Evolutionary conservation across 768 basidiomycete genomes (phyloP), one percentile per base, ranked within the genome.

Genomic region (Boletus pseudo-olivaceus): DNA sequence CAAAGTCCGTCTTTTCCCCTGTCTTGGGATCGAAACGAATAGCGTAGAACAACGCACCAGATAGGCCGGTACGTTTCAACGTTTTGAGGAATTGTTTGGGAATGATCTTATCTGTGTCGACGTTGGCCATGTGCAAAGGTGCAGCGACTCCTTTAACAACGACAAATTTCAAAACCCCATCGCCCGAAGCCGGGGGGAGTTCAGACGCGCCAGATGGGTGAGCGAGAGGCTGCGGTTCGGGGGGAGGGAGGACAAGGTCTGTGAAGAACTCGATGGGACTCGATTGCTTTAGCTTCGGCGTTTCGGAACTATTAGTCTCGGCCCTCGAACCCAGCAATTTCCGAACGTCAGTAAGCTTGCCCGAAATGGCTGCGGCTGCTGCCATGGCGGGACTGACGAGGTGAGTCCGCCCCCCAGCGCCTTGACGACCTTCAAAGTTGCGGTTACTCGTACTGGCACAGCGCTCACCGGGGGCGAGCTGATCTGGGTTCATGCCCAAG

Each of bases 11-110:
- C 60, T 88, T 83, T 52, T 81, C 77, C n/a, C 85, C 86, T 5
- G 90, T 90, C 60, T 85, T 78, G 6, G 85, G 82, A 64, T 93
- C 82, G 65, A 85, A 87, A 45, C 93, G 82, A 38, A 90, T 74
- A n/a, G 87, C 80, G 67, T 79, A 87, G 78, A 96, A 96, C 47
- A 93, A 74, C 19, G 88, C 91, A 51, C 86, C 75, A 8, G 90
- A 88, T 43, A 96, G 79, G 42, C 93, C 93, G 39, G 93, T 93
- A 51, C 93, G 82, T 71, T 93, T 91, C 63, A 96, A 73, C 0
- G 93, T 95, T 73, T 94, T 95, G 70, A 95, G 73, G 76, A 94
- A 95, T 64, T 93, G 92, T 64, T 94, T 93, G 3, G 93, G 93
- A 66, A 95, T 93, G 69, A 96, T 92, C 83, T 88, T 89, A 64